phyloP scores from a whole-genome alignment of 202 grass and related monocot species.

The Dendrocalamus latiflorus region DNA sequence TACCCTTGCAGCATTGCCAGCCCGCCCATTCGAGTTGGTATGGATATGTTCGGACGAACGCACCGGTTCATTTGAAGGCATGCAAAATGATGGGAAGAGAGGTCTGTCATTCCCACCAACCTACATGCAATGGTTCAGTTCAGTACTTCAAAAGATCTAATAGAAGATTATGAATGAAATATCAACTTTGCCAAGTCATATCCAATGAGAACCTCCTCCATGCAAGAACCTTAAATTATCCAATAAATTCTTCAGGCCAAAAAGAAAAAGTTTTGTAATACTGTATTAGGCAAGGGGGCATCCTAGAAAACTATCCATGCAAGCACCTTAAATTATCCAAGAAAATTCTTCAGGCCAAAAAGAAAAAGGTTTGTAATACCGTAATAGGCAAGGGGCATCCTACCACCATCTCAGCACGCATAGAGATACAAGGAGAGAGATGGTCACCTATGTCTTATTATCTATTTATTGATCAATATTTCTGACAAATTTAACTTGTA shows the following conservation, averaged over 20 bases:
- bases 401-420: neutral
- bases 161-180: slow-evolving; percentile 12
- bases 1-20: neutral
- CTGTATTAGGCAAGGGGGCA: neutral
- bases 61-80: slow-evolving; percentile 37
- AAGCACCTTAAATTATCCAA: neutral
- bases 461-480: neutral
- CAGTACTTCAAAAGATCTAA: neutral
- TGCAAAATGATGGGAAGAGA: slow-evolving; percentile 51
- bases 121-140: slow-evolving; percentile 36
- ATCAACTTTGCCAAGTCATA: neutral
- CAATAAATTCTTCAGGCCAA: neutral
- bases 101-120: slow-evolving; percentile 42
- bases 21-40: slow-evolving; percentile 23
- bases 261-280: neutral
- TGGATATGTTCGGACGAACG: slow-evolving; percentile 40
- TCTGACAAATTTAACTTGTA: neutral
- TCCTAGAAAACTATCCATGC: neutral
- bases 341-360: neutral
- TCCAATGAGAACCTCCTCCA: neutral
- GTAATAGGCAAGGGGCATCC: neutral
- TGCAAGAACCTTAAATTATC: neutral
- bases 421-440: neutral
- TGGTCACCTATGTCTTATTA: neutral
- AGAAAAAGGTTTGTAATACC: neutral